phyloP scores from a whole-genome alignment of 2,329 filamentous ascomycete genomes.

The Neonectria hederae region DNA sequence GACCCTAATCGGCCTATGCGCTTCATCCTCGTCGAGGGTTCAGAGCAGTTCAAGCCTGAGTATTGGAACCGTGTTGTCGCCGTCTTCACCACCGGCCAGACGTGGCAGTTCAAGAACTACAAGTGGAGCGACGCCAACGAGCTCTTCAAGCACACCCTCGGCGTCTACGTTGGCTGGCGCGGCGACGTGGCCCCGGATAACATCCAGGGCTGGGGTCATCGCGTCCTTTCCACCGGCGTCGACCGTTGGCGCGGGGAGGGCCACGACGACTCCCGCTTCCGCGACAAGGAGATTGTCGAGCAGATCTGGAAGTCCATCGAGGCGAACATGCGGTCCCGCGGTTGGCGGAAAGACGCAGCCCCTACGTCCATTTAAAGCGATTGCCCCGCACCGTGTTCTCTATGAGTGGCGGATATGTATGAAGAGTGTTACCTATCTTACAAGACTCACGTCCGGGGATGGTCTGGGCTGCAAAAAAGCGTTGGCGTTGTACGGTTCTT shows the following conservation, averaged over 20 bases:
- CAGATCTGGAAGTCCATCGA: conserved; percentile 91
- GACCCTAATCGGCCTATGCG: conserved; percentile 78
- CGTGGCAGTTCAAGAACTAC: conserved; percentile 99
- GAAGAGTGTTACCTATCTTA: conserved; percentile 22
- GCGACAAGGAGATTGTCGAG: conserved; percentile 93
- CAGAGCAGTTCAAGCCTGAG: conserved; percentile 95
- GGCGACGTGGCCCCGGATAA: conserved; percentile 82
- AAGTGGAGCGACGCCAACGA: conserved; percentile 92
- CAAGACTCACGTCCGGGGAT: conserved; percentile 29
- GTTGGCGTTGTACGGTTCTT: conserved; percentile 44
- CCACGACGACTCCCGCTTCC: conserved; percentile 71
- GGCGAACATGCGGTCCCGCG: conserved; percentile 83
- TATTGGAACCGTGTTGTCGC: conserved; percentile 97
- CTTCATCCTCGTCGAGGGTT: conserved; percentile 94
- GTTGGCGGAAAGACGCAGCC: conserved; percentile 80
- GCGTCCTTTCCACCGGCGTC: conserved; percentile 80
- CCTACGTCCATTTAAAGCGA: conserved; percentile 60
- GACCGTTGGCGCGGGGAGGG: conserved; percentile 79
- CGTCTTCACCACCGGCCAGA: conserved; percentile 96
- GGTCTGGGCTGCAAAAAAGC: conserved; percentile 36
- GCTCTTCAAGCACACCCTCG: conserved; percentile 87
- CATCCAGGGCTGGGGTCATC: conserved; percentile 85
- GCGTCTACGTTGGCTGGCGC: conserved; percentile 91
- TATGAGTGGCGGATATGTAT: conserved; percentile 15
- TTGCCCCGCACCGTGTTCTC: neutral